Percentiles rank a stretch among this genome's conserved stretches.
These are phyloP conservation scores for Sporobolus alterniflorus DNA, from an alignment of 202 grass and related monocot genomes.

Conservation along the genomic window DNA sequence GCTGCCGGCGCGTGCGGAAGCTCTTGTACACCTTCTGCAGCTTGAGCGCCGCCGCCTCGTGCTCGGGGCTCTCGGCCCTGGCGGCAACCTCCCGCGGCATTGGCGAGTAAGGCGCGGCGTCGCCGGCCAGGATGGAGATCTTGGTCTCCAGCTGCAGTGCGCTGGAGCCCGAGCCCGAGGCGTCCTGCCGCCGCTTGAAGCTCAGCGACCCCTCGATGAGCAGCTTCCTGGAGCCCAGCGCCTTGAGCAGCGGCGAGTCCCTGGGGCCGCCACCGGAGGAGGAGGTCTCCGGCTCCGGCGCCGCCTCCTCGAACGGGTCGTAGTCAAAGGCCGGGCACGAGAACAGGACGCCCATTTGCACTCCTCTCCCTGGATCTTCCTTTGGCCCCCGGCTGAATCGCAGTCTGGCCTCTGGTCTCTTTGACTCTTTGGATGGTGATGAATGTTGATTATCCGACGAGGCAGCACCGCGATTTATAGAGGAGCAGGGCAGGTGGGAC, in stretches of 20 bases:
- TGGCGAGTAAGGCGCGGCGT: neutral
- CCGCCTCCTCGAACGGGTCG: slow-evolving; percentile 43
- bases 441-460: slow-evolving; percentile 4
- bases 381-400: neutral
- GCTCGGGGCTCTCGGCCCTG: slow-evolving; percentile 57
- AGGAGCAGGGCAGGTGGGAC: neutral
- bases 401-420: too few relatives aligned
- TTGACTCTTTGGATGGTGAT: neutral
- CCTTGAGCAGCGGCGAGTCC: slow-evolving; percentile 46
- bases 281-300: neutral
- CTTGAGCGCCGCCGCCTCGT: slow-evolving; percentile 75
- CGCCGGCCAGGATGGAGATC: slow-evolving; percentile 60
- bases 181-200: slow-evolving; percentile 60
- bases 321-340: slow-evolving; percentile 52
- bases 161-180: neutral
- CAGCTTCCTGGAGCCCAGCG: slow-evolving; percentile 71
- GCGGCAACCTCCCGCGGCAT: neutral
- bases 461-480: slow-evolving; percentile 48
- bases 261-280: neutral
- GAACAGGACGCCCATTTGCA: slow-evolving; percentile 53
- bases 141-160: slow-evolving; percentile 69
- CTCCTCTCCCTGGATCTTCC: neutral
- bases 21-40: slow-evolving; percentile 99
- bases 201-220: slow-evolving; percentile 70
- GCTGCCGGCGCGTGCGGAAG: slow-evolving; percentile 90